These are phyloP conservation scores for Eutypa lata DNA, from an alignment of 2,329 filamentous ascomycete genomes.

Conservation along the genomic window DNA sequence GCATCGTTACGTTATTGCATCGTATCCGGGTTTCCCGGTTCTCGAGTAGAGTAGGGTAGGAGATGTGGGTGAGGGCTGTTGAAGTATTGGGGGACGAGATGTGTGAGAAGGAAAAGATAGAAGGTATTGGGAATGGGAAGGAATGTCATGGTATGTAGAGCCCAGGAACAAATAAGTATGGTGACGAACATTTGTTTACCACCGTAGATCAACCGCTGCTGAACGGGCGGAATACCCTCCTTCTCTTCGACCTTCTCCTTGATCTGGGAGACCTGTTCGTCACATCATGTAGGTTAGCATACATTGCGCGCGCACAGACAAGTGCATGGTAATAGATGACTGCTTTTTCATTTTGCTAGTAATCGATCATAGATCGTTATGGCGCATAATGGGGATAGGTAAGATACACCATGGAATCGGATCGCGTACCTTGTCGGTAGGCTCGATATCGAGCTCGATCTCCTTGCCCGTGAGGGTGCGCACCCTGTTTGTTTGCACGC, in stretches of 20 bases:
- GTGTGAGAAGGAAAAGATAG: too few relatives aligned
- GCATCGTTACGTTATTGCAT: too few relatives aligned
- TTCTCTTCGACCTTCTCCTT: constrained; percentile 99
- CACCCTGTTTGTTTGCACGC: constrained; percentile 62
- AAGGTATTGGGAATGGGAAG: too few relatives aligned
- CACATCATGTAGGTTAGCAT: background rate
- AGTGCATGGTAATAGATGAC: too few relatives aligned
- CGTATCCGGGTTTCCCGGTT: too few relatives aligned
- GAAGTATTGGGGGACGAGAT: too few relatives aligned
- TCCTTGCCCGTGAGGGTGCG: constrained; percentile 97
- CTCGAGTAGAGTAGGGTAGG: background rate
- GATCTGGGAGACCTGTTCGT: constrained; percentile 77
- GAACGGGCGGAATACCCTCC: constrained; percentile 94
- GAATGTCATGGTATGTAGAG: background rate
- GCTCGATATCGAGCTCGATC: constrained; percentile 96
- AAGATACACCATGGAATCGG: too few relatives aligned
- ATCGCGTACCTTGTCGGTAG: constrained; percentile 74
- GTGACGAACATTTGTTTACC: constrained; percentile 89
- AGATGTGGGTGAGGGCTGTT: too few relatives aligned
- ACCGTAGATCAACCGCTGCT: constrained; percentile 93
- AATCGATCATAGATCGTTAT: too few relatives aligned
- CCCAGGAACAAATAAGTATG: constrained; percentile 11
- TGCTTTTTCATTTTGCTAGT: too few relatives aligned
- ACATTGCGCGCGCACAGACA: too few relatives aligned
- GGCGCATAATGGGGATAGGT: too few relatives aligned